Evolutionary conservation across 805 yeast genomes (phyloP), one percentile per base, ranked within the genome.

Genomic region (Candida dajiaensis): DNA sequence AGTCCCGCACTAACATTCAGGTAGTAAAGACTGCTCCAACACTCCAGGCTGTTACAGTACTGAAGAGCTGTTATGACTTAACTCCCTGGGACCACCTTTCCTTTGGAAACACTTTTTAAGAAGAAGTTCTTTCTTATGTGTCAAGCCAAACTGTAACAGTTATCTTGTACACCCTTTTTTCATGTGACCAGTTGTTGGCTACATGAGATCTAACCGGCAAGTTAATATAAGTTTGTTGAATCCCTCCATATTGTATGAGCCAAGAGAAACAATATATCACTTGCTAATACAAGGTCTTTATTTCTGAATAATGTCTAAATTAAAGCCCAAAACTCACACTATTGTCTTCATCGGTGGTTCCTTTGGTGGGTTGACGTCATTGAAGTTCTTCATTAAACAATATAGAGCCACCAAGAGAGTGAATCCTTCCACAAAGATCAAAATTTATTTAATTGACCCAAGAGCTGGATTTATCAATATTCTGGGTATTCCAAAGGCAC

Each of bases 391-490:
- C 42, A 41, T 58, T n/a, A 44, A 44, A 4, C 52, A 48, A 11
- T 49, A 48, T 40, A 43, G 33, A 7, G 50, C 55, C 10, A 39
- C 37, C 4, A 37, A 29, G 42, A 19, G 28, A 10, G 38, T 25
- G 8, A 36, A 44, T 10, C 15, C 53, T 2, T 15, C 47, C 1
- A 36, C 41, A 8, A 37, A 45, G 18, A 45, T 63, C 6, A 63
- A 67, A n/a, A 55, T 68, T 16, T 56, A 57, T 1, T 41, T 71
- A n/a, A 52, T 70, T 2, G 74, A 71, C 39, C 72, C 73, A 13
- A 59, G 70, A 43, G 64, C 66, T 2, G 76, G 76, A 8, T 67
- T 70, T 45, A 57, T 71, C 46, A 71, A 71, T 48, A 49, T 69
- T 4, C 53, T 69, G 46, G 74, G 73, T 1, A 59, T 69, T 10